A percentile compares a stretch with the other conserved stretches of the same genome.
These are phyloP conservation scores for Rhinocladiella similis DNA, from an alignment of 2,329 filamentous ascomycete genomes.

Conservation along the genomic window DNA sequence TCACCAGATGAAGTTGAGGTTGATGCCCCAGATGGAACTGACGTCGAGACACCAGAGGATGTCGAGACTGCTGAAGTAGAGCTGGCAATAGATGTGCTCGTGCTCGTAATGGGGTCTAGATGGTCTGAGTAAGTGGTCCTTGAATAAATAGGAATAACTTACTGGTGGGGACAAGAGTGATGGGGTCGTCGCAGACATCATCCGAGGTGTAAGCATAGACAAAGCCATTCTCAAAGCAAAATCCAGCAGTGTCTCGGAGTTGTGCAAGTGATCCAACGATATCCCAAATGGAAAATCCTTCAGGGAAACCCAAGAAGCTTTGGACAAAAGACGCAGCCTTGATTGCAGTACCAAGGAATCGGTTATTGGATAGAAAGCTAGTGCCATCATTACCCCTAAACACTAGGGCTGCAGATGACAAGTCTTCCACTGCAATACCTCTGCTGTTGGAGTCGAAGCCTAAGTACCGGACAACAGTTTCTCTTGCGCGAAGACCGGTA, in stretches of 20 bases:
- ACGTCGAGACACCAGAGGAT: no score
- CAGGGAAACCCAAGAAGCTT: conserved; percentile 2
- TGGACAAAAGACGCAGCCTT: neutral
- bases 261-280: neutral
- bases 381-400: conserved; percentile 9
- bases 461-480: neutral
- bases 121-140: neutral
- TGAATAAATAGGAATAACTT: neutral
- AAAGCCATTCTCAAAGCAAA: neutral
- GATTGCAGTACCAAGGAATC: conserved; percentile 5
- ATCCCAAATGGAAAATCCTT: neutral
- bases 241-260: neutral
- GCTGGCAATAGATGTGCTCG: neutral
- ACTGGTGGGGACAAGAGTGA: neutral
- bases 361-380: conserved; percentile 4
- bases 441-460: conserved; percentile 1
- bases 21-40: no score
- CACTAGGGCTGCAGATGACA: conserved; percentile 7
- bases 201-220: neutral
- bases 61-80: no score
- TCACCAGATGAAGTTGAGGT: no score
- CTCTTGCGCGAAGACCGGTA: neutral
- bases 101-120: neutral
- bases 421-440: neutral
- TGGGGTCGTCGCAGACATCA: neutral